Conservation (phyloP, 257 asterid species). For the Solanum appendiculatum region DNA sequence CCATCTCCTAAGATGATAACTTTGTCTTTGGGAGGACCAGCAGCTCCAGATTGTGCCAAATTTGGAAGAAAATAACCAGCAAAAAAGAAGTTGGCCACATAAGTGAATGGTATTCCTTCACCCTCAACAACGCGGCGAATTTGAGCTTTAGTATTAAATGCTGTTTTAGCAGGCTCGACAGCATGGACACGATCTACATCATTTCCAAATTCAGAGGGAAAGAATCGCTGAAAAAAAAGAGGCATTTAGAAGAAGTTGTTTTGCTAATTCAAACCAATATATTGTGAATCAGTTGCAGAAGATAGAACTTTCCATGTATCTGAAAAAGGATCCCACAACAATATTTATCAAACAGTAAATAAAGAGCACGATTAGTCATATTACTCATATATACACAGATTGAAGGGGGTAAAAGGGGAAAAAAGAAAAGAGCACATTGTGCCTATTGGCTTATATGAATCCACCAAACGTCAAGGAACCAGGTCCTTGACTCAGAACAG, state of each 20-base stretch:
- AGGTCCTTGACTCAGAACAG: too few species aligned
- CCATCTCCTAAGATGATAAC: slow-evolving; percentile 61
- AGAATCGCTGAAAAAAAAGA: slow-evolving; percentile 37
- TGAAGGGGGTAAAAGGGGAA: background rate
- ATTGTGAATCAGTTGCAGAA: background rate
- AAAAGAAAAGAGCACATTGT: too few species aligned
- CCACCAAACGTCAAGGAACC: too few species aligned
- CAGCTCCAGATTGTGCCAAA: slow-evolving; percentile 31
- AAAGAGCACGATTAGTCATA: background rate
- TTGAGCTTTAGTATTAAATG: slow-evolving; percentile 22
- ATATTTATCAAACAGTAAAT: background rate
- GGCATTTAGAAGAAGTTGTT: background rate
- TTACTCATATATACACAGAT: background rate
- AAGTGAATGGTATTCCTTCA: slow-evolving; percentile 50
- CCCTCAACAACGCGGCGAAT: slow-evolving; percentile 47
- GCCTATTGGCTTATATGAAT: too few species aligned
- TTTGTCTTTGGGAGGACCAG: slow-evolving; percentile 27
- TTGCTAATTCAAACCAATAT: background rate
- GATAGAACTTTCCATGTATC: background rate
- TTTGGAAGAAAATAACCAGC: slow-evolving; percentile 50
- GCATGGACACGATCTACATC: slow-evolving; percentile 55
- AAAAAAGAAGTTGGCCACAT: slow-evolving; percentile 30
- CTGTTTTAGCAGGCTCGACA: slow-evolving; percentile 43
- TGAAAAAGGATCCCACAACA: background rate
- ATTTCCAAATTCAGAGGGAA: slow-evolving; percentile 67